Percentiles rank a stretch among this genome's conserved stretches.
Conservation (phyloP, 805 yeast genomes). For the Candida ipomoeae region DNA sequence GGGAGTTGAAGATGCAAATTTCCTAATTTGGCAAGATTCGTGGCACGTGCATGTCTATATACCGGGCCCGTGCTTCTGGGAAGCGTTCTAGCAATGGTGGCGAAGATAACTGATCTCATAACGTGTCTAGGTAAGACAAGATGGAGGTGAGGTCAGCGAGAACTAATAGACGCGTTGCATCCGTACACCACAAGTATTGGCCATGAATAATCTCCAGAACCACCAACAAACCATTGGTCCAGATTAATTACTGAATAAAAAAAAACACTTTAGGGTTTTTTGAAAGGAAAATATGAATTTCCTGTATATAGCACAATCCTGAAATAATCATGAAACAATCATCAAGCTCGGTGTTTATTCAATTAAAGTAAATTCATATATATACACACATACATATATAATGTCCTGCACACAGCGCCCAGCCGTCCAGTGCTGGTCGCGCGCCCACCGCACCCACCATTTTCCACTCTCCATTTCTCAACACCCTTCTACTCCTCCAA, state of each 20-base stretch:
- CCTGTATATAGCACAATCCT: too few relatives aligned
- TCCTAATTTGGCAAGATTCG: background rate
- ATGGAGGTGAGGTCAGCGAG: background rate
- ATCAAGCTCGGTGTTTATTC: background rate
- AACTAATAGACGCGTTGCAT: background rate
- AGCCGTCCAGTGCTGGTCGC: background rate
- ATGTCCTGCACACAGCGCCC: background rate
- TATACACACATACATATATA: too few relatives aligned
- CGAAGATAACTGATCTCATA: conserved; percentile 8
- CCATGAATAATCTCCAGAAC: too few relatives aligned
- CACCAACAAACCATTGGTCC: too few relatives aligned
- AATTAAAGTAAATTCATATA: background rate
- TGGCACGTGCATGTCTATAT: background rate
- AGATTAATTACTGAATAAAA: too few relatives aligned
- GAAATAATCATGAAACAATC: too few relatives aligned
- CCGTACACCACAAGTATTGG: background rate
- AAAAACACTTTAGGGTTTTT: too few relatives aligned
- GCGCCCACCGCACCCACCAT: conserved; percentile 2
- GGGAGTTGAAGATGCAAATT: background rate
- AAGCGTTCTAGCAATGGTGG: conserved; percentile 5
- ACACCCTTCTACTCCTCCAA: background rate
- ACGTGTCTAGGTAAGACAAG: background rate
- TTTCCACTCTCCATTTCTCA: conserved; percentile 4
- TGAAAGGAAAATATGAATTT: accelerated
- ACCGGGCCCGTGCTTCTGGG: background rate